Conservation (phyloP, 1,284 basidiomycete species). For the Pterulicium gracile region DNA sequence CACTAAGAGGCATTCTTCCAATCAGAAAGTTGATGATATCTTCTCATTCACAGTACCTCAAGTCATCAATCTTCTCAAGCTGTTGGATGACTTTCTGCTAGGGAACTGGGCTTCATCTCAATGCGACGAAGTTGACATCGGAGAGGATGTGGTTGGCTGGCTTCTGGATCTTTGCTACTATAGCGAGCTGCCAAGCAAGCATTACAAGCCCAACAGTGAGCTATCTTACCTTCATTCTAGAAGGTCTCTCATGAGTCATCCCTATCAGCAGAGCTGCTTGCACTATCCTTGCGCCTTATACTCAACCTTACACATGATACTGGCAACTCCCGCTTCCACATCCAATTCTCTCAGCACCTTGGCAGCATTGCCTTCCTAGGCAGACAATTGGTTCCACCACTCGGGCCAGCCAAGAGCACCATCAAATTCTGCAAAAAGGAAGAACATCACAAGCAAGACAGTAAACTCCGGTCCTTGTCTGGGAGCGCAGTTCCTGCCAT, state of each 20-base stretch:
- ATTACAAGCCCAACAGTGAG: neutral
- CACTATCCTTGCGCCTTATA: neutral
- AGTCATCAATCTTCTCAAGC: slow-evolving; percentile 42
- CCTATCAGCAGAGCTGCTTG: neutral
- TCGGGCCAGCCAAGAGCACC: neutral
- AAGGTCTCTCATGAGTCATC: neutral
- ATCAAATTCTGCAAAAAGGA: slow-evolving; percentile 11
- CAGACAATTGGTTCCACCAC: neutral
- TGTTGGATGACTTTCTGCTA: slow-evolving; percentile 54
- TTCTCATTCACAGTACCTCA: slow-evolving; percentile 25
- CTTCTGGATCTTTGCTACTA: slow-evolving; percentile 35
- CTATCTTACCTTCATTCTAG: neutral
- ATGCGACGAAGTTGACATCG: slow-evolving; percentile 20
- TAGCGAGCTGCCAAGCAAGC: slow-evolving; percentile 7
- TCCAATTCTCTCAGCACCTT: neutral
- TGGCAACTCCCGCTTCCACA: neutral
- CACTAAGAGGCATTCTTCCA: slow-evolving; percentile 26
- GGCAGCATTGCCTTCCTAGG: neutral
- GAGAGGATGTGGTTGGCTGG: slow-evolving; percentile 26
- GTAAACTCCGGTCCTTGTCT: slow-evolving; percentile 14
- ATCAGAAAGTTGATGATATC: slow-evolving; percentile 28
- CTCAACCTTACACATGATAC: neutral
- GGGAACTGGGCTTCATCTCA: slow-evolving; percentile 33
- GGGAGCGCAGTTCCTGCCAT: slow-evolving; percentile 11
- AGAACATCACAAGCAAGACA: slow-evolving; percentile 12